Evolutionary conservation across 257 asterid genomes (phyloP), one percentile per base, ranked within the genome.

Genomic region (Solanum gandarillasii): DNA sequence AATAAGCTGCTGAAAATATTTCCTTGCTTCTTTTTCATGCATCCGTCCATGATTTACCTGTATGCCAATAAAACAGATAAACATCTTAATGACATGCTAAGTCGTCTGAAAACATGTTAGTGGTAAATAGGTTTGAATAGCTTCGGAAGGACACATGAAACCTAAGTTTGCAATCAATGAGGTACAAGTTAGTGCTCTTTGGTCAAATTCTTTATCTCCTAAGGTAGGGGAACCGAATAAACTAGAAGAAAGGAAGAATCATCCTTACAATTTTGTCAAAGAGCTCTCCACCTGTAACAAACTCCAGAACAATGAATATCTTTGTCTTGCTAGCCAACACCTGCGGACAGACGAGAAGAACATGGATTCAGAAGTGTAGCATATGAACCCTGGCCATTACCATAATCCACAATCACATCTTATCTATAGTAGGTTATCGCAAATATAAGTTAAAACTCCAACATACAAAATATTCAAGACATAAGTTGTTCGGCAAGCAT

Each of bases 311-410:
- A 67, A 96, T 96, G 84, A 94, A 96, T 88, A 96, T 96, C 93
- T 96, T 96, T 79, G 98, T 94, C 94, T 93, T 96, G 95, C 99
- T 96, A 52, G 93, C 99, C 98, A 95, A 93, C 90, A 96, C 99
- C 99, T 96, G 92, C 75, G 75, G 86, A 87, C 60, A 87, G 20
- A 72, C 71, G 79, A 67, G 13, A 82, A 46, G 70, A 27, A 21
- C 27, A 48, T 74, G 55, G 86, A 71, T 88, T 55, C 88, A 70
- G 52, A 67, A 71, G 32, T 41, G 29, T 71, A n/a, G 14, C 29
- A 81, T 9, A 46, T 48, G 85, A 18, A 46, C 20, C 67, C 68
- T 3, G 3, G 20, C 39, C 29, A 5, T 81, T 25, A 29, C 27
- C 85, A 81, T 81, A 46, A 81, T 31, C 20, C 43, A 29, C 12